Evolutionary conservation across 1,139 yeast species (phyloP).

Genomic region (Candida pseudocylindracea): DNA sequence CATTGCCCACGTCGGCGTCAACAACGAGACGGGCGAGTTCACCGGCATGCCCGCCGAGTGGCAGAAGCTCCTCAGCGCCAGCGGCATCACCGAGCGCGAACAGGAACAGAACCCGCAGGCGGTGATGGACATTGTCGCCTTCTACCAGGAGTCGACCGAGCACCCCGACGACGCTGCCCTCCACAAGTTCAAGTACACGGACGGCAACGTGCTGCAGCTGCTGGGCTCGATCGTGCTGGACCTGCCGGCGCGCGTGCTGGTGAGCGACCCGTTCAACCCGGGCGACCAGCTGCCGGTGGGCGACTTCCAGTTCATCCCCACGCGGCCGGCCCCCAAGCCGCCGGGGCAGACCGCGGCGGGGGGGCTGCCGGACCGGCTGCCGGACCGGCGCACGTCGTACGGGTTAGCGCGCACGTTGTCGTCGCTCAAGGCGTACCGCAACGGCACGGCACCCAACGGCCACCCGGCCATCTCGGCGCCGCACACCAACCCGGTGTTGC

Average conservation of each 20-base stretch:
- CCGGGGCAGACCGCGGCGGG: slow-evolving; percentile 6
- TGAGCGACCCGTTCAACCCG: neutral
- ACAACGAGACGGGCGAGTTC: slow-evolving; percentile 57
- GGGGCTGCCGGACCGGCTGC: no score
- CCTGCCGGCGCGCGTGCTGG: neutral
- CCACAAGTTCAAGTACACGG: slow-evolving; percentile 33
- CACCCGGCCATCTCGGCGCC: neutral
- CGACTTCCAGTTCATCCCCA: slow-evolving; percentile 28
- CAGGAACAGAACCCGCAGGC: slow-evolving; percentile 89
- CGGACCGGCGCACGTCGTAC: no score
- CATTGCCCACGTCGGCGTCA: slow-evolving; percentile 84
- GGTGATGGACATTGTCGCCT: slow-evolving; percentile 79
- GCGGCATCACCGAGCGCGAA: slow-evolving; percentile 70
- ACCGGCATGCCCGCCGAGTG: slow-evolving; percentile 87
- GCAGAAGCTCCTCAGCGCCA: slow-evolving; percentile 63
- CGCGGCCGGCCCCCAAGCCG: slow-evolving; percentile 47
- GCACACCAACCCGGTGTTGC: neutral
- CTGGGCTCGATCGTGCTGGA: neutral
- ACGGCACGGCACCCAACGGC: neutral
- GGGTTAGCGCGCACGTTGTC: neutral
- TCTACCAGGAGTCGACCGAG: slow-evolving; percentile 50
- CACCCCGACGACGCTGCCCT: slow-evolving; percentile 41
- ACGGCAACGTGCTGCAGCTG: slow-evolving; percentile 1
- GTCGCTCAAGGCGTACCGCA: neutral
- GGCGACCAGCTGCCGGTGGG: neutral